Evolutionary conservation across 768 basidiomycete species (phyloP).

Genomic region (Agaricus bisporus): DNA sequence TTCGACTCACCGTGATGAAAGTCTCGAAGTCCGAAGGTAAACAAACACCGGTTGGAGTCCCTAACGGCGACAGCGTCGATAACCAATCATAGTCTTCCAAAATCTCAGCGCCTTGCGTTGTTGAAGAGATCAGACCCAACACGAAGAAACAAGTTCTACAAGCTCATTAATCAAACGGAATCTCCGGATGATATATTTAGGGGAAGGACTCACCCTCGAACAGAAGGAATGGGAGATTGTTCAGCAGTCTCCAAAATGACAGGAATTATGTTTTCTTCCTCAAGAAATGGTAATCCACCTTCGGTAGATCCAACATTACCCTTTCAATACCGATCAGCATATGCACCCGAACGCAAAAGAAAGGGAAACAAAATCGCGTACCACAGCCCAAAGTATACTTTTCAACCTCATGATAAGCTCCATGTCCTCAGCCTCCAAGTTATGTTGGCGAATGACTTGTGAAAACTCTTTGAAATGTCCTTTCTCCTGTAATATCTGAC

Average conservation of each 20-base stretch:
- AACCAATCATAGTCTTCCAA: conserved; percentile 93
- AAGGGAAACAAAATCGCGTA: conserved; percentile 33
- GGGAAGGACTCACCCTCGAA: conserved; percentile 68
- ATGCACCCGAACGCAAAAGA: not conserved
- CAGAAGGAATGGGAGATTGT: conserved; percentile 81
- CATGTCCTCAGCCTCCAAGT: conserved; percentile 74
- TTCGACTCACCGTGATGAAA: conserved; percentile 64
- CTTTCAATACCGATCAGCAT: conserved; percentile 31
- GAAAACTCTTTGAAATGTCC: conserved; percentile 90
- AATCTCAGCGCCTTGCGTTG: conserved; percentile 88
- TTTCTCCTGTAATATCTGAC: conserved; percentile 83
- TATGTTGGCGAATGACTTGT: conserved; percentile 83
- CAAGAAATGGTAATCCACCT: conserved; percentile 89
- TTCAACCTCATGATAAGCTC: conserved; percentile 87
- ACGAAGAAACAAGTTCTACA: conserved; percentile 93
- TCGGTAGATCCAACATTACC: conserved; percentile 91
- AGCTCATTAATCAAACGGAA: not conserved
- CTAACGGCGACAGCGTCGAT: conserved; percentile 80
- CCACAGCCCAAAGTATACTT: conserved; percentile 95
- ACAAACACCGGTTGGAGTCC: conserved; percentile 85
- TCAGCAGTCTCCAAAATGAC: conserved; percentile 88
- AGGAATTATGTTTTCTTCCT: conserved; percentile 92
- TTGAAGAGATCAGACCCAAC: conserved; percentile 87
- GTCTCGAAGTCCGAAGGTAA: conserved; percentile 79
- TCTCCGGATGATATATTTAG: not conserved